Base-by-base conservation (phyloP, 2,329 filamentous ascomycete species). In the Pyricularia grisea region DNA sequence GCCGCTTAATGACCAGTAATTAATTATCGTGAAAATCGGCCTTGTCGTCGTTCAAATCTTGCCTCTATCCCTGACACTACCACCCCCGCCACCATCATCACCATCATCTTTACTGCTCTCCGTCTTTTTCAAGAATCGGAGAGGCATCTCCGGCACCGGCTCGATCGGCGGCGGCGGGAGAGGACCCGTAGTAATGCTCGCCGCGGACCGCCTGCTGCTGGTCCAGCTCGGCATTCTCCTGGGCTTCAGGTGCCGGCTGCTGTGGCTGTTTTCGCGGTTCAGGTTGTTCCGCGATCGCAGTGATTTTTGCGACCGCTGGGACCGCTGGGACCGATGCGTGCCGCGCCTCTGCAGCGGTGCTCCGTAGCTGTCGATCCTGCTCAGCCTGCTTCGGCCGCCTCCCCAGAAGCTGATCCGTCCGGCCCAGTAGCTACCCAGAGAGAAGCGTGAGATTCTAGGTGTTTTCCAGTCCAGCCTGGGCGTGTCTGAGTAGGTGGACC, bases 401-500 rank as follows among this genome's bases (percentile, higher is more conserved):
- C 64, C 33, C 64, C 64, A 36, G 30, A 36, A 30, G 20, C 65
- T 67, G 28, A 27, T 30, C 66, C 28, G 50, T 12, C 27, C 50
- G 17, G 27, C 20, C 36, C 50, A 33, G 31, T 36, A 68, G 60
- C 60, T 63, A 7, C 60, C 31, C 31, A 68, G 11, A 3, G 67
- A 64, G 58, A 68, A 36, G 25, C 58, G 58, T 6, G 67, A 68
- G 17, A 68, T 27, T 17, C 60, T 31, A 14, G 67, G 67, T 9
- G 60, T 68, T 33, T 25, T 42, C 67, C 60, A 68, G 67, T 68
- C 42, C 31, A 68, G 55, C 17, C 58, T 61, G 10, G 67, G 67
- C 23, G 67, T 30, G 25, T 68, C 67, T 12, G 50, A 36, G 67
- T 23, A 23, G 55, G 58, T n/a, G 12, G 60, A 55, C 11, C 2